Percentiles rank a stretch among this genome's conserved stretches.
Conservation (phyloP, 2,329 filamentous ascomycete genomes). For the Daldinia sp. region DNA sequence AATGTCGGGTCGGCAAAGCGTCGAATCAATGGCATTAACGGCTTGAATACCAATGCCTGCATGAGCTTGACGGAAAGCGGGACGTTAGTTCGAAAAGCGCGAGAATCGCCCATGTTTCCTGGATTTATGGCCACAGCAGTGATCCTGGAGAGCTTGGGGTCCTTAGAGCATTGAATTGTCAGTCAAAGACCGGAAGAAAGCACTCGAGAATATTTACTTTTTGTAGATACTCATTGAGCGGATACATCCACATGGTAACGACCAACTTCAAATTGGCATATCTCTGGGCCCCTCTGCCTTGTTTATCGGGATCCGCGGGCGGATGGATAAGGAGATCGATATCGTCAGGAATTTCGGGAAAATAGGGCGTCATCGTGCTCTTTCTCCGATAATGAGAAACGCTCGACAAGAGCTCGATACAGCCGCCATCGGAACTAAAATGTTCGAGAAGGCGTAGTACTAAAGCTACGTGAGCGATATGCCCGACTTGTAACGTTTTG, state of each 20-base stretch:
- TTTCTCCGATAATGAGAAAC: conserved; percentile 54
- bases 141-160: conserved; percentile 23
- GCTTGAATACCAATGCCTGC: conserved; percentile 41
- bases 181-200: neutral
- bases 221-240: conserved; percentile 52
- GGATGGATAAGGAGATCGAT: conserved; percentile 55
- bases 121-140: conserved; percentile 37
- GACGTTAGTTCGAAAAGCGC: conserved; percentile 27
- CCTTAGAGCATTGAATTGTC: conserved; percentile 1
- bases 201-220: conserved; percentile 29
- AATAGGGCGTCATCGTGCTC: conserved; percentile 53
- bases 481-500: conserved; percentile 54
- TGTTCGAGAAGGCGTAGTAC: conserved; percentile 61
- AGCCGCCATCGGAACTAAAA: conserved; percentile 67
- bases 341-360: conserved; percentile 52
- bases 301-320: conserved; percentile 42
- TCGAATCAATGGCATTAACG: conserved; percentile 44
- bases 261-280: conserved; percentile 58
- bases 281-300: conserved; percentile 57
- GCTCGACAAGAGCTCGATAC: conserved; percentile 65
- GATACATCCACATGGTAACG: conserved; percentile 55
- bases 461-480: conserved; percentile 52
- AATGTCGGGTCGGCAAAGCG: conserved; percentile 50
- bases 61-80: conserved; percentile 29
- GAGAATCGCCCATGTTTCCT: conserved; percentile 34